phyloP scores from a whole-genome alignment of 129 eudicot genomes.

The Pittosporum tobira region DNA sequence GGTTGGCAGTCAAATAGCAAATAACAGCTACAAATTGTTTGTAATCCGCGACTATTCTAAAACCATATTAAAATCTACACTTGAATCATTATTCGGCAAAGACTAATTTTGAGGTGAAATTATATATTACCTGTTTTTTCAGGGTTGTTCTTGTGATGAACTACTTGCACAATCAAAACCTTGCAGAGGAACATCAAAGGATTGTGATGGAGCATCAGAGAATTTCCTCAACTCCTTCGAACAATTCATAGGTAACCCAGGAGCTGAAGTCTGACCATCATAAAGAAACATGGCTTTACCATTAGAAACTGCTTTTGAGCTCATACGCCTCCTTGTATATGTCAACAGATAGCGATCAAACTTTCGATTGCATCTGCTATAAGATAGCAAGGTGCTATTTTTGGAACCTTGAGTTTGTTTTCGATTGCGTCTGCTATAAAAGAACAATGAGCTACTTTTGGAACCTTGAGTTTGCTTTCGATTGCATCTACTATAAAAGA shows the following conservation, averaged over 20 bases:
- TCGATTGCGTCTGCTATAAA: conserved; percentile 7
- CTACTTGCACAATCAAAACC: conserved; percentile 4
- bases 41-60: neutral
- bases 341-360: conserved; percentile 31
- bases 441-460: neutral
- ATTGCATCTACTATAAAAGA: conserved; percentile 7
- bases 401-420: neutral
- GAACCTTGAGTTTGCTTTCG: conserved; percentile 2
- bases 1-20: no score
- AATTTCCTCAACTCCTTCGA: conserved; percentile 17
- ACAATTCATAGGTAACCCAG: conserved; percentile 15
- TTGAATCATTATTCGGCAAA: conserved; percentile 1
- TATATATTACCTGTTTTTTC: conserved; percentile 21
- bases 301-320: conserved; percentile 17
- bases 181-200: no score
- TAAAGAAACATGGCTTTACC: conserved; percentile 16
- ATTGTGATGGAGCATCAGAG: conserved; percentile 21
- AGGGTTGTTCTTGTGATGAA: conserved; percentile 11
- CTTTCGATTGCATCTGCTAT: conserved; percentile 10
- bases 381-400: neutral
- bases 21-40: no score
- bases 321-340: conserved; percentile 36
- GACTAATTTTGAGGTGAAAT: conserved; percentile 20
- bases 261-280: conserved; percentile 13
- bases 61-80: neutral